phyloP scores from a whole-genome alignment of 2,329 filamentous ascomycete species.

The Beauveria sp. region DNA sequence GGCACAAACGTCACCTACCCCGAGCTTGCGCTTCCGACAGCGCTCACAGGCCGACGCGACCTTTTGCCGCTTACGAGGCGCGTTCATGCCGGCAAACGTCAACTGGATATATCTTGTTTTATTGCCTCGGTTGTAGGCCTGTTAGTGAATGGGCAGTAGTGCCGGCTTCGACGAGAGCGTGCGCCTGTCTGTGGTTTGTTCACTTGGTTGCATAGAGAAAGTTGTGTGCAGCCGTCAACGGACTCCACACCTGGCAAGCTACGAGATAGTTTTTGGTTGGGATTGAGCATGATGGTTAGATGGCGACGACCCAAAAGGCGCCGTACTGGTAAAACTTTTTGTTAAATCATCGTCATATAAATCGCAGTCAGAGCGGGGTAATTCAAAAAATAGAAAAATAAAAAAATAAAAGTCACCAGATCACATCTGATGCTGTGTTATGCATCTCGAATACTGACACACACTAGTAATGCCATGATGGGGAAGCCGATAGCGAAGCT shows the following conservation, averaged over 20 bases:
- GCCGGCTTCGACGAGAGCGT: background rate
- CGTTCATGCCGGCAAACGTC: background rate
- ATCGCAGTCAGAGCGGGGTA: background rate
- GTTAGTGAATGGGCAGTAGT: background rate
- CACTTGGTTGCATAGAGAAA: background rate
- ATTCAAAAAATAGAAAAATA: background rate
- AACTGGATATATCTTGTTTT: background rate
- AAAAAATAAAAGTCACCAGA: background rate
- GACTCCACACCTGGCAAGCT: background rate
- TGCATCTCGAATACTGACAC: background rate
- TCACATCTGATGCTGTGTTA: background rate
- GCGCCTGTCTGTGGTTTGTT: background rate
- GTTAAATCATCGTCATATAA: too few relatives aligned
- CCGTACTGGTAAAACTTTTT: too few relatives aligned
- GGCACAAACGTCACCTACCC: background rate
- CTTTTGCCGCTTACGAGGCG: conserved; percentile 10
- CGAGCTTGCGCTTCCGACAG: conserved; percentile 9
- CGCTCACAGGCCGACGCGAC: conserved; percentile 9
- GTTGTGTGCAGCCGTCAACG: background rate
- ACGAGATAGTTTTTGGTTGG: too few relatives aligned
- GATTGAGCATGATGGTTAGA: background rate
- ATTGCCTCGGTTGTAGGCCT: background rate
- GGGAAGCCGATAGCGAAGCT: background rate
- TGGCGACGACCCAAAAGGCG: background rate
- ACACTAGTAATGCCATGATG: background rate